phyloP scores from a whole-genome alignment of 75 land plant species.

The Larix kaempferi region DNA sequence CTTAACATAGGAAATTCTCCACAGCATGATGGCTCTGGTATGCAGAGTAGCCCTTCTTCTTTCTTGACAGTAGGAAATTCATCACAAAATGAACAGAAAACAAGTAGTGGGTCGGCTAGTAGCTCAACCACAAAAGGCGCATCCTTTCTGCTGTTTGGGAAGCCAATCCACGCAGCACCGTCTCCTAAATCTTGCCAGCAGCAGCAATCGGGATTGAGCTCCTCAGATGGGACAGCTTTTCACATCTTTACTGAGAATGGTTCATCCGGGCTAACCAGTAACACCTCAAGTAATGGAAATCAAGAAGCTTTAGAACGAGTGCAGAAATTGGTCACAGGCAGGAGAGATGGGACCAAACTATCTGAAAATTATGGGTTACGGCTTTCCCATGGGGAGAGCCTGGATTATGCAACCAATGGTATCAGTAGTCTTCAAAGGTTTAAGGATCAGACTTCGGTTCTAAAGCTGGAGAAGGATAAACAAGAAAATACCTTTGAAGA shows the following conservation, averaged over 20 bases:
- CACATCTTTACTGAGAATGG: conserved; percentile 7
- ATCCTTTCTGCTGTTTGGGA: conserved; percentile 75
- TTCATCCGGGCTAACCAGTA: conserved; percentile 15
- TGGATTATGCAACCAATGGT: conserved; percentile 5
- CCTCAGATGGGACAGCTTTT: conserved; percentile 37
- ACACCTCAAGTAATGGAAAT: conserved; percentile 52
- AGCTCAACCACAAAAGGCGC: conserved; percentile 30
- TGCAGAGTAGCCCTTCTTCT: conserved; percentile 33
- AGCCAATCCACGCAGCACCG: conserved; percentile 61
- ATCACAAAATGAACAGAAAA: conserved; percentile 17
- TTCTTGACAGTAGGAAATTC: conserved; percentile 36
- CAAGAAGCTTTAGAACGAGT: conserved; percentile 24
- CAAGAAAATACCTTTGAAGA: conserved; percentile 13
- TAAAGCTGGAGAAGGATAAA: conserved; percentile 1
- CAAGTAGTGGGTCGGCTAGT: conserved; percentile 10
- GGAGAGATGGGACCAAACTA: conserved; percentile 3
- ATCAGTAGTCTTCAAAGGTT: conserved; percentile 25
- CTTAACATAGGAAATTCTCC: conserved; percentile 15
- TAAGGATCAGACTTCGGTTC: conserved; percentile 18
- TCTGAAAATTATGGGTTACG: not conserved
- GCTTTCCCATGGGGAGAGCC: conserved; percentile 1
- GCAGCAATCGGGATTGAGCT: conserved; percentile 14
- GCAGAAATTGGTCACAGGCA: conserved; percentile 2
- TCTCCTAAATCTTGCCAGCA: conserved; percentile 27
- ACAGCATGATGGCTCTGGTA: not conserved